Base-by-base conservation (phyloP, 768 basidiomycete genomes). In the Pleurotus ostreatus region DNA sequence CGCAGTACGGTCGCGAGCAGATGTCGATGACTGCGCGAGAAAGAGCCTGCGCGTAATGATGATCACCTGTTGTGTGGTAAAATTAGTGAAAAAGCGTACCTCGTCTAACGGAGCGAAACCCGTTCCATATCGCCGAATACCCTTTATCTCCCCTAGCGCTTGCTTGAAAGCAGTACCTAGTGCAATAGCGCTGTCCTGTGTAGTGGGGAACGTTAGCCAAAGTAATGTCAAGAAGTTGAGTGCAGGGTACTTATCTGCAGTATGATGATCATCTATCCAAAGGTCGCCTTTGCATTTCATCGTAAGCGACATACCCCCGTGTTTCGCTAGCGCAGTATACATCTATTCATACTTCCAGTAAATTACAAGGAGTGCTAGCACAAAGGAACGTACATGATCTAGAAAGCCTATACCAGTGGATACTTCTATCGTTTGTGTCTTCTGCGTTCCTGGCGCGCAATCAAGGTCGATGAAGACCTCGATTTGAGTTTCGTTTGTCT, bases 221-320 rank as follows among this genome's bases (percentile, higher is more conserved):
- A 11, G 20, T 41, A 25, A 34, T 22, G 2, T 18, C 18, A 12
- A 23, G 23, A n/a, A 39, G 12, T n/a, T 18, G 22, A 40, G 18
- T 1, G n/a, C 46, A 15, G 26, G 49, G 16, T 48, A 85, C 88
- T 86, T 84, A 90, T 99, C 97, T 81, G 96, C 93, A 46, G 95
- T 93, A 73, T 99, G 97, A 65, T 98, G 97, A 73, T 99, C 97
- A 72, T 99, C 97, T 58, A 98, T 97, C 83, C 88, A 92, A 6
- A 98, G 79, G 70, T 99, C 97, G 40, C 97, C 97, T 66, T 90
- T 85, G 71, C 94, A 98, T 63, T 89, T 88, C 75, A 99, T 80
- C 16, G 81, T 84, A 59, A 99, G 76, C 0, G 93, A 94, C 85
- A 97, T 90, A 57, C 94, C 94, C 16, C 92, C 83, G 73, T 99